These are phyloP conservation scores for Jaapia argillacea DNA, from an alignment of 768 basidiomycete genomes.

Conservation along the genomic window DNA sequence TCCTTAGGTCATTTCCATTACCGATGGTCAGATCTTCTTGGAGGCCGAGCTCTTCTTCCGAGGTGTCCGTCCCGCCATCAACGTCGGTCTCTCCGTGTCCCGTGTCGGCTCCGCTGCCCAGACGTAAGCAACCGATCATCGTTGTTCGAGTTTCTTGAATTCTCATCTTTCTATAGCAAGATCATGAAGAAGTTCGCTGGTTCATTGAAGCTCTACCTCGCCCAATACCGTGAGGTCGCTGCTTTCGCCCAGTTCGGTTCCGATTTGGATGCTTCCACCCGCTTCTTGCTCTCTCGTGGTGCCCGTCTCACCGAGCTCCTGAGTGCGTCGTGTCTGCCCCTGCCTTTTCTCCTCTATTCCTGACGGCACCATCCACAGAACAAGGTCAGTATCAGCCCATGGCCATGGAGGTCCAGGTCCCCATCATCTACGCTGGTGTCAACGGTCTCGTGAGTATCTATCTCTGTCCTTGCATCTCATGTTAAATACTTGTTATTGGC, in stretches of 20 bases:
- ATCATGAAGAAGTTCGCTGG: slow-evolving; percentile 99
- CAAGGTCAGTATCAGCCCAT: slow-evolving; percentile 98
- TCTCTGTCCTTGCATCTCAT: not conserved
- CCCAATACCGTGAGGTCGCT: slow-evolving; percentile 99
- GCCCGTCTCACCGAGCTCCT: slow-evolving; percentile 95
- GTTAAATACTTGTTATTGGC: slow-evolving; percentile 2
- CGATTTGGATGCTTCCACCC: slow-evolving; percentile 98
- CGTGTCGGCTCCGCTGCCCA: slow-evolving; percentile 99
- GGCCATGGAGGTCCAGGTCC: slow-evolving; percentile 93
- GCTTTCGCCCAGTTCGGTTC: slow-evolving; percentile 99
- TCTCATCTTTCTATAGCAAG: slow-evolving; percentile 39
- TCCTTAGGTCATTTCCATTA: slow-evolving; percentile 87
- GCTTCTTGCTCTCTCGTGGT: slow-evolving; percentile 97
- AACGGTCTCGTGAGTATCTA: slow-evolving; percentile 78
- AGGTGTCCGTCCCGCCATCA: slow-evolving; percentile 99
- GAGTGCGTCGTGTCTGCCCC: slow-evolving; percentile 31
- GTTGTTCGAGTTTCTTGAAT: slow-evolving; percentile 2
- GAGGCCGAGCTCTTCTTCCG: slow-evolving; percentile 99
- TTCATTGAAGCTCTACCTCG: slow-evolving; percentile 98
- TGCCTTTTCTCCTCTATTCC: not conserved
- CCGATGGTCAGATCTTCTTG: slow-evolving; percentile 99
- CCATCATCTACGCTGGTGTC: slow-evolving; percentile 98
- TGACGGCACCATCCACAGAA: slow-evolving; percentile 39
- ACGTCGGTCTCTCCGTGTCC: slow-evolving; percentile 99
- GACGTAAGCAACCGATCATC: slow-evolving; percentile 58